Evolutionary conservation across 257 asterid genomes (phyloP).

Genomic region (Sherardia arvensis): DNA sequence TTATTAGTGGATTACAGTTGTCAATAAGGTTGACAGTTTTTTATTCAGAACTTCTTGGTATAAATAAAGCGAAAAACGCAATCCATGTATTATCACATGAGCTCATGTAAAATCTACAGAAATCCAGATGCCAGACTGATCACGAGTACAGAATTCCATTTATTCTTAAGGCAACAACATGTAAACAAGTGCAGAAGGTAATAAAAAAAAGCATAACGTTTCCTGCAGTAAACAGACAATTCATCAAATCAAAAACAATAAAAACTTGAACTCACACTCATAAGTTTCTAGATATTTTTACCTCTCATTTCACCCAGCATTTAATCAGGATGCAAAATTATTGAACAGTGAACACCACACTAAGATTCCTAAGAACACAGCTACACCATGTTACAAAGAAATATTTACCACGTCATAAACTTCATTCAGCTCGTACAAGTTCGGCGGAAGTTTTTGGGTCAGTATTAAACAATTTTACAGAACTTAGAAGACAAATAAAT

Average conservation of each 20-base stretch:
- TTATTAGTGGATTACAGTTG: not conserved
- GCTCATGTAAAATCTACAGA: constrained; percentile 1
- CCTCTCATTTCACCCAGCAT: not conserved
- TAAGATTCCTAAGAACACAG: not conserved
- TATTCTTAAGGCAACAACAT: not conserved
- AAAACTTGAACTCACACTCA: not conserved
- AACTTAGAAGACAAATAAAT: not conserved
- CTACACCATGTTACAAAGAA: not conserved
- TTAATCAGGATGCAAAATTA: not conserved
- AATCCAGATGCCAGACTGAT: not conserved
- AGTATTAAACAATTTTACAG: not conserved
- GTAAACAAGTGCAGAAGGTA: not conserved
- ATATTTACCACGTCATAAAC: not conserved
- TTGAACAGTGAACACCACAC: no score
- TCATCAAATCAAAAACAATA: not conserved
- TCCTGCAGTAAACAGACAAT: not conserved
- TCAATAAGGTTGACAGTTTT: constrained; percentile 6
- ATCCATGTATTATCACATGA: not conserved
- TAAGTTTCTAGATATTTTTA: not conserved
- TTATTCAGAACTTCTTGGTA: not conserved
- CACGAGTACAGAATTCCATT: not conserved
- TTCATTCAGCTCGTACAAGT: not conserved
- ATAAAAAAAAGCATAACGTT: not conserved
- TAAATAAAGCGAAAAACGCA: not conserved
- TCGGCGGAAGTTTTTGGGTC: not conserved